Percentiles rank a stretch among this genome's conserved stretches.
These are phyloP conservation scores for Xylaria palmicola DNA, from an alignment of 495 filamentous ascomycete genomes.

Conservation along the genomic window DNA sequence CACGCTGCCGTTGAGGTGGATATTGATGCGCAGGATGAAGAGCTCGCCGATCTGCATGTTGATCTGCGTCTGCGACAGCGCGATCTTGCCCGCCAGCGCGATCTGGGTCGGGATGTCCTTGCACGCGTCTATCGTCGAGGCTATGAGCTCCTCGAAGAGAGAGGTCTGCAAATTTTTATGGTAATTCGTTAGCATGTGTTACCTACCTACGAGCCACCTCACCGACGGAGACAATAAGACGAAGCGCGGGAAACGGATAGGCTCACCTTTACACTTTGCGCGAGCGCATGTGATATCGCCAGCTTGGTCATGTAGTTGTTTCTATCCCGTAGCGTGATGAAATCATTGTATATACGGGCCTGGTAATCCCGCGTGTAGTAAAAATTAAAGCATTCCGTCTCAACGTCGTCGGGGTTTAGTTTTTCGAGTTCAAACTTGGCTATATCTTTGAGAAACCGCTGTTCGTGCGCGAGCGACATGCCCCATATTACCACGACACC, in stretches of 20 bases:
- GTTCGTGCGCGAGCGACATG: conserved; percentile 82
- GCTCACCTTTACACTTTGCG: conserved; percentile 84
- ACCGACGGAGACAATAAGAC: background rate
- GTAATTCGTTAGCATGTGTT: background rate
- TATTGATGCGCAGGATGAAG: conserved; percentile 95
- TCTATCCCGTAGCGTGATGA: conserved; percentile 89
- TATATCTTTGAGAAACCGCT: conserved; percentile 86
- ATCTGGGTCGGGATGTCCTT: conserved; percentile 89
- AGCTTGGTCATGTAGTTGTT: conserved; percentile 97
- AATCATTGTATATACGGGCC: conserved; percentile 97
- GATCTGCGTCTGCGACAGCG: conserved; percentile 78
- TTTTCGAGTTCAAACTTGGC: conserved; percentile 95
- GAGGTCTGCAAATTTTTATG: conserved; percentile 67
- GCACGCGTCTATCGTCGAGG: conserved; percentile 84
- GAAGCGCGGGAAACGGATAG: background rate
- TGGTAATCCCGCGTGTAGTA: conserved; percentile 98
- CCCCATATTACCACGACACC: conserved; percentile 99
- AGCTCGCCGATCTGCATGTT: conserved; percentile 99
- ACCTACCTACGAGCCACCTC: too few relatives aligned
- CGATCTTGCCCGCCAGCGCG: conserved; percentile 85
- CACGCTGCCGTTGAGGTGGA: conserved; percentile 94
- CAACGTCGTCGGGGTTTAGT: conserved; percentile 79
- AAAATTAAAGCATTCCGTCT: conserved; percentile 98
- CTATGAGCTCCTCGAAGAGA: conserved; percentile 93
- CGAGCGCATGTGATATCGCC: conserved; percentile 90